Evolutionary conservation across 2,329 filamentous ascomycete species (phyloP).

Genomic region (Bretziella fagacearum): DNA sequence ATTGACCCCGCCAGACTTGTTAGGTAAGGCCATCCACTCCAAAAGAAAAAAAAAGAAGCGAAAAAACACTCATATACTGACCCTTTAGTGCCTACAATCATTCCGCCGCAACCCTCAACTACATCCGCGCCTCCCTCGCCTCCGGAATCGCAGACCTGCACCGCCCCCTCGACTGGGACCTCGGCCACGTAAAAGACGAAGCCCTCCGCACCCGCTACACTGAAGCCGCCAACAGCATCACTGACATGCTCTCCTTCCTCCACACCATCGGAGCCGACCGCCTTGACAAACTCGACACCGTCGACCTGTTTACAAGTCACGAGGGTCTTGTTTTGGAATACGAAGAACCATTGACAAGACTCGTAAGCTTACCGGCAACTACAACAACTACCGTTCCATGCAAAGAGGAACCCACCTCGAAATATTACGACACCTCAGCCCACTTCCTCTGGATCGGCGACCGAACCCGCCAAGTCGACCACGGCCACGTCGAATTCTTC

Average conservation of each 20-base stretch:
- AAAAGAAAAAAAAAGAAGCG: too few species aligned
- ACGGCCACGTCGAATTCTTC: constrained; percentile 94
- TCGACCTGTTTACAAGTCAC: constrained; percentile 90
- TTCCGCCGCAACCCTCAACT: constrained; percentile 88
- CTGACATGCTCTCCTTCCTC: constrained; percentile 87
- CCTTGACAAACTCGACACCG: constrained; percentile 67
- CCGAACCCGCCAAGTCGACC: constrained; percentile 80
- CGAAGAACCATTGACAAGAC: constrained; percentile 69
- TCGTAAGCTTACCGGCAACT: constrained; percentile 28
- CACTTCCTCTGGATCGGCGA: constrained; percentile 99
- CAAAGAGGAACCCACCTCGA: too few species aligned
- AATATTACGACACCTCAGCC: constrained; percentile 74
- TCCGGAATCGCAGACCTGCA: constrained; percentile 89
- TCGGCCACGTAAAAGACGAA: constrained; percentile 78
- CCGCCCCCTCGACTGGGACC: constrained; percentile 82
- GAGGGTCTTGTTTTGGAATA: constrained; percentile 91
- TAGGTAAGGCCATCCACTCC: constrained; percentile 37
- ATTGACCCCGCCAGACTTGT: constrained; percentile 76
- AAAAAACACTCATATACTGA: not conserved
- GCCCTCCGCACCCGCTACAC: constrained; percentile 74
- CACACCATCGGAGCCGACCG: constrained; percentile 81
- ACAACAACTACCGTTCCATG: constrained; percentile 16
- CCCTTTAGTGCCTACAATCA: constrained; percentile 68
- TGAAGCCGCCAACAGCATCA: constrained; percentile 67
- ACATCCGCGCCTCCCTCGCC: constrained; percentile 64